Evolutionary conservation across 768 basidiomycete genomes (phyloP).

Genomic region (Phallus indusiatus): DNA sequence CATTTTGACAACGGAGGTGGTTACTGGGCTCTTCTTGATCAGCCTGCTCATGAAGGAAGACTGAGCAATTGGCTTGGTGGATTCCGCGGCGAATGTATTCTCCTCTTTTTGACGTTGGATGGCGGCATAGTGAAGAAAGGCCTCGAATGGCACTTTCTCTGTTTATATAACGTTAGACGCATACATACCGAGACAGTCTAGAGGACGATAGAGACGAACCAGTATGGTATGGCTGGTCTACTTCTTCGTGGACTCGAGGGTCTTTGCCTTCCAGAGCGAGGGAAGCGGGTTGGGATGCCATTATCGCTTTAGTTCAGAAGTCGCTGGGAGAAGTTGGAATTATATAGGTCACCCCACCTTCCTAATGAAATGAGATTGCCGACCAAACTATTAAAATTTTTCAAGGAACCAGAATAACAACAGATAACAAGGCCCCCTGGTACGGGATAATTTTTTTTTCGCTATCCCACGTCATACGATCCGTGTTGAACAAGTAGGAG

Average conservation of each 20-base stretch:
- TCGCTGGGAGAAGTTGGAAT: background rate
- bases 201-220: background rate
- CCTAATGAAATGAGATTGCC: no score
- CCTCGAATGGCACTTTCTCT: slow-evolving; percentile 7
- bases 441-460: background rate
- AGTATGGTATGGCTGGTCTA: background rate
- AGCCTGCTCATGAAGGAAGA: background rate
- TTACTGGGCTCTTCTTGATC: background rate
- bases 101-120: slow-evolving; percentile 6
- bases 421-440: background rate
- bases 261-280: slow-evolving; percentile 4
- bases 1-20: background rate
- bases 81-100: background rate
- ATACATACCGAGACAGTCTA: background rate
- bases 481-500: background rate
- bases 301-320: background rate
- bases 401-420: background rate
- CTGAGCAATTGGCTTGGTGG: background rate
- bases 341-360: background rate
- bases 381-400: no score
- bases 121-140: slow-evolving; percentile 2
- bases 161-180: background rate
- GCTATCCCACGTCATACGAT: background rate
- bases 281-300: background rate
- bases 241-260: background rate